Conservation (phyloP, 345 rosid species). For the Rhizophora mangle region DNA sequence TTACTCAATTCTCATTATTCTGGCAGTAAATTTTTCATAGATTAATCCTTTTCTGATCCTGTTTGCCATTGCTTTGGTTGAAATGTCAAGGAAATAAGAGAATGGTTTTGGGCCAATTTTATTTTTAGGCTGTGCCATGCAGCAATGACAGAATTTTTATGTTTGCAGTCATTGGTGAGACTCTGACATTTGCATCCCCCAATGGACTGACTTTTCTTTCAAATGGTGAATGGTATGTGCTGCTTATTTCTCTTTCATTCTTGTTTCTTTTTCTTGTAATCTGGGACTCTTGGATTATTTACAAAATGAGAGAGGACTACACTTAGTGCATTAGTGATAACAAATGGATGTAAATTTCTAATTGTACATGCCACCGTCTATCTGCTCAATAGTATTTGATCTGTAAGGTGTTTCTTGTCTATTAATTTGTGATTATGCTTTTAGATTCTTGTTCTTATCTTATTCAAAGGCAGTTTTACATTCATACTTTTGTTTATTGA, state of each 20-base stretch:
- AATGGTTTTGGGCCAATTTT: not conserved
- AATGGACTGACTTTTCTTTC: conserved; percentile 59
- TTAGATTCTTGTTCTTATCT: not conserved
- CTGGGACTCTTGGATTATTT: not conserved
- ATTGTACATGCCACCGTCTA: too few relatives aligned
- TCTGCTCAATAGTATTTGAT: not conserved
- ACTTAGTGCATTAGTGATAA: too few relatives aligned
- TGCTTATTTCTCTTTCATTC: not conserved
- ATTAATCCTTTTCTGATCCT: not conserved
- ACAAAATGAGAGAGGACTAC: not conserved
- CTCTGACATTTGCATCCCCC: conserved; percentile 73
- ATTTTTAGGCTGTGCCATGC: not conserved
- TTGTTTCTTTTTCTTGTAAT: not conserved
- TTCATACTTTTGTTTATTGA: not conserved
- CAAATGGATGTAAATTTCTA: too few relatives aligned
- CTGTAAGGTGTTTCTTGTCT: too few relatives aligned
- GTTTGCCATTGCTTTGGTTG: not conserved
- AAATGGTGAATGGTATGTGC: conserved; percentile 90
- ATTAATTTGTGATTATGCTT: not conserved
- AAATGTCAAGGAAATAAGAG: not conserved
- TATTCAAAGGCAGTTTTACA: not conserved
- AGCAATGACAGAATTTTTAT: conserved; percentile 20
- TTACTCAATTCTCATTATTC: too few relatives aligned
- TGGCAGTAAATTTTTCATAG: not conserved
- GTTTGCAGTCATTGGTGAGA: conserved; percentile 90